Base-by-base conservation (phyloP, 208 protist species). In the Trypanosoma boissoni region DNA sequence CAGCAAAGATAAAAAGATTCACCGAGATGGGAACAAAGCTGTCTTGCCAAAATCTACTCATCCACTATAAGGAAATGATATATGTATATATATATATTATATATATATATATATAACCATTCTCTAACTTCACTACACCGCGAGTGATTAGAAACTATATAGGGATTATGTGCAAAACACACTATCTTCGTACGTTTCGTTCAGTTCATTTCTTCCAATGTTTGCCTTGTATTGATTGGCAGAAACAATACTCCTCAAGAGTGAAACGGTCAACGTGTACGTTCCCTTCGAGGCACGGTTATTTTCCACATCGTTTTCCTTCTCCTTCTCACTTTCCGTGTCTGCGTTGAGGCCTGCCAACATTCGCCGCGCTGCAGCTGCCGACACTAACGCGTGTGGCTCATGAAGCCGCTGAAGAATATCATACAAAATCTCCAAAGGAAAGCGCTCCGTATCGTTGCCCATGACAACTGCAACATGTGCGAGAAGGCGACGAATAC, bases 401-500 rank as follows among this genome's bases (percentile, higher is more conserved):
- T 24, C 24, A 46, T 69, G 64, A 26, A 69, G 46, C 16, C 18
- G 53, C 20, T 44, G 32, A 18, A 69, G 8, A 24, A 69, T 69
- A 24, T 28, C 45, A 1, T 50, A 21, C 23, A 63, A 27, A 36
- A 61, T 1, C 14, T 42, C 54, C 8, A 62, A 32, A 1, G 64
- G 51, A 59, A 80, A 80, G 12, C 74, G 62, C 28, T 72, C 68
- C 21, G 68, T 67, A 32, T 80, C 74, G 46, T 76, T 69, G 7
- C 60, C 74, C 28, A 74, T 61, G 1, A 76, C 44, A 9, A 71
- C 54, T n/a, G 74, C 56, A 0, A 80, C 72, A 50, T 70, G 56
- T 16, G 64, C 62, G n/a, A 74, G 64, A 24, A 74, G 46, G 6
- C 64, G 68, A 3, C 48, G 49, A 3, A 66, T 32, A 32, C 46